A percentile compares a stretch with the other conserved stretches of the same genome.
phyloP scores from a whole-genome alignment of 1,284 basidiomycete species.

The Pseudozyma sp. region DNA sequence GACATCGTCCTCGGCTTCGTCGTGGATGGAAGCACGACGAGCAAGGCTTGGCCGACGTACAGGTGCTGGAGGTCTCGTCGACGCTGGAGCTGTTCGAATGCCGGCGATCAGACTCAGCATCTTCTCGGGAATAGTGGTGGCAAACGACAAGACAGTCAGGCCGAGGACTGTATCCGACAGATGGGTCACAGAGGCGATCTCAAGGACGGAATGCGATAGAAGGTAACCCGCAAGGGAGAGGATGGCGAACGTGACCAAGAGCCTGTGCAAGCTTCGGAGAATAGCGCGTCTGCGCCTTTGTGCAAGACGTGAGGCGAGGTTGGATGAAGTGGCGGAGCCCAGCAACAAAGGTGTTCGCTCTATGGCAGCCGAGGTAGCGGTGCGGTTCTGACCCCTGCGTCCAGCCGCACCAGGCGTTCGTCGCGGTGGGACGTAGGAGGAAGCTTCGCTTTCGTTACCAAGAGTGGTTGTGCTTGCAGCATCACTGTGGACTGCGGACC shows the following conservation, averaged over 20 bases:
- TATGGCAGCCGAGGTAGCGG: constrained; percentile 38
- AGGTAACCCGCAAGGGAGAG: constrained; percentile 64
- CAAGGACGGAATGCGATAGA: constrained; percentile 59
- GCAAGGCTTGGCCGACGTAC: constrained; percentile 23
- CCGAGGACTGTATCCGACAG: constrained; percentile 63
- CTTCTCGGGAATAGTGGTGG: constrained; percentile 68
- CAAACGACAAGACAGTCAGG: constrained; percentile 63
- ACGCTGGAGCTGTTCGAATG: constrained; percentile 12
- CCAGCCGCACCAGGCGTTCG: constrained; percentile 23
- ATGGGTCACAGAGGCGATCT: constrained; percentile 53
- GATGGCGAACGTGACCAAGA: constrained; percentile 42
- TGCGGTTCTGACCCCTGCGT: constrained; percentile 26
- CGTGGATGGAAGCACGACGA: constrained; percentile 28
- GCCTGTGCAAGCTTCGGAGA: constrained; percentile 26
- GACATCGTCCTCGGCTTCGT: constrained; percentile 31
- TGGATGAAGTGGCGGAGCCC: constrained; percentile 39
- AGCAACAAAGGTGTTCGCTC: constrained; percentile 39
- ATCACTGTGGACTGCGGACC: constrained; percentile 22
- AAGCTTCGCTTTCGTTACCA: constrained; percentile 41
- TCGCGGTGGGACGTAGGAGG: constrained; percentile 29
- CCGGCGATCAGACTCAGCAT: constrained; percentile 62
- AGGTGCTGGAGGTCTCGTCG: constrained; percentile 12
- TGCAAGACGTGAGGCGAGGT: constrained; percentile 23
- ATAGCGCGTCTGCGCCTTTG: constrained; percentile 23
- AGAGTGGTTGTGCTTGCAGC: constrained; percentile 28